Evolutionary conservation across 23 red algal genomes (phyloP), one percentile per base, ranked within the genome.

Genomic region (Gracilaria gracilis): DNA sequence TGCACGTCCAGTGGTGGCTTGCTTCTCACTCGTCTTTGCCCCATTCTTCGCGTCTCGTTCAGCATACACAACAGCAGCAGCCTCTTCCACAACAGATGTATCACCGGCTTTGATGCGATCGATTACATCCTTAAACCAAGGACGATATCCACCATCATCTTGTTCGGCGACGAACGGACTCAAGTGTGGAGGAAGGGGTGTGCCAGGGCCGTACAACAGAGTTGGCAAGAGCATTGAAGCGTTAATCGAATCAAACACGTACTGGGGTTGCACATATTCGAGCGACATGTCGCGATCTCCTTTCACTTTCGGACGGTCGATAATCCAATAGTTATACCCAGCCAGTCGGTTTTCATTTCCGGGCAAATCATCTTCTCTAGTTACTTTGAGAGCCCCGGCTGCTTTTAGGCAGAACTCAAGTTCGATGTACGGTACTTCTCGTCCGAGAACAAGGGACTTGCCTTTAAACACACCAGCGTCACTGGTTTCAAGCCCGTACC

Each of bases 261-360:
- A 99, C 66, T 99, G 97, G 17, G 97, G 97, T 73, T 99, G 97
- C 27, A 99, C 75, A 76, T 99, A 99, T 81, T 99, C 97, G 14
- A 92, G 69, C 61, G 78, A 88, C 81, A 99, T 61, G 36, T 79
- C 88, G 6, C 91, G 32, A 42, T 82, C 49, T 76, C 84, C 93
- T 27, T n/a, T 23, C 25, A 94, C 69, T 53, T 78, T 57, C 40
- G 97, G 94, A 4, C 97, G 86, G 40, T 99, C 97, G 15, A 83
- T 80, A 48, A 99, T 84, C 91, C 93, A 95, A 67, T 99, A 90
- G 12, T 85, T 96, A 70, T 96, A 84, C 9, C 54, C 74, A 49
- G 28, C 67, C 4, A 88, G 32, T 19, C 71, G 82, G 31, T 88
- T 81, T 49, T 83, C 78, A 47, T 37, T 59, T 31, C 57, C 64